Evolutionary conservation across 345 rosid genomes (phyloP).

Genomic region (Heritiera fomes): DNA sequence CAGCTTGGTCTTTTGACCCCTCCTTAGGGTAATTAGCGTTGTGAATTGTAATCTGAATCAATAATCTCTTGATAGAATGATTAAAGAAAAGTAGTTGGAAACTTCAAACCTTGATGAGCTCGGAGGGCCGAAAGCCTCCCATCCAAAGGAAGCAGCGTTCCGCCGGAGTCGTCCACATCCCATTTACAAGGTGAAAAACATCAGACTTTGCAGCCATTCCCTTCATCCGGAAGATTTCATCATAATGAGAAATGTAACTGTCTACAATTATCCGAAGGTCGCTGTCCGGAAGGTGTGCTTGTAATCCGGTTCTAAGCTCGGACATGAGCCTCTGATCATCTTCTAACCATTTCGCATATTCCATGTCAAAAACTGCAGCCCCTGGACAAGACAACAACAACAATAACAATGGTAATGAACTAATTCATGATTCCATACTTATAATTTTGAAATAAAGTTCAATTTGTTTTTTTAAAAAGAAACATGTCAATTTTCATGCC

Average conservation of each 20-base stretch:
- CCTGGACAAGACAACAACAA: slow-evolving; percentile 38
- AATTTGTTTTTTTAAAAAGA: not conserved
- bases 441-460: not conserved
- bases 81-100: not conserved
- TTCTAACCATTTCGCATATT: slow-evolving; percentile 91
- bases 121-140: slow-evolving; percentile 96
- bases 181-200: slow-evolving; percentile 82
- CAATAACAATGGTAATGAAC: not conserved
- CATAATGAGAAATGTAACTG: slow-evolving; percentile 78
- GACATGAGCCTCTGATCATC: slow-evolving; percentile 85
- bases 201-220: slow-evolving; percentile 73
- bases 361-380: slow-evolving; percentile 91
- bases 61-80: too few species aligned
- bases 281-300: slow-evolving; percentile 71
- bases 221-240: slow-evolving; percentile 78
- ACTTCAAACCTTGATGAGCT: slow-evolving; percentile 73
- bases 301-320: slow-evolving; percentile 72
- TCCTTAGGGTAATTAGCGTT: not conserved
- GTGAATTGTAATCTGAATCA: too few species aligned
- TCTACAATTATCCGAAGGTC: slow-evolving; percentile 74
- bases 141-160: slow-evolving; percentile 99
- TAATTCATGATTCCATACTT: not conserved
- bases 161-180: slow-evolving; percentile 85
- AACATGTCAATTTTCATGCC: not conserved
- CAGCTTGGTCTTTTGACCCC: not conserved